These are phyloP conservation scores for Grosmannia clavigera DNA, from an alignment of 2,329 filamentous ascomycete genomes.

Conservation along the genomic window DNA sequence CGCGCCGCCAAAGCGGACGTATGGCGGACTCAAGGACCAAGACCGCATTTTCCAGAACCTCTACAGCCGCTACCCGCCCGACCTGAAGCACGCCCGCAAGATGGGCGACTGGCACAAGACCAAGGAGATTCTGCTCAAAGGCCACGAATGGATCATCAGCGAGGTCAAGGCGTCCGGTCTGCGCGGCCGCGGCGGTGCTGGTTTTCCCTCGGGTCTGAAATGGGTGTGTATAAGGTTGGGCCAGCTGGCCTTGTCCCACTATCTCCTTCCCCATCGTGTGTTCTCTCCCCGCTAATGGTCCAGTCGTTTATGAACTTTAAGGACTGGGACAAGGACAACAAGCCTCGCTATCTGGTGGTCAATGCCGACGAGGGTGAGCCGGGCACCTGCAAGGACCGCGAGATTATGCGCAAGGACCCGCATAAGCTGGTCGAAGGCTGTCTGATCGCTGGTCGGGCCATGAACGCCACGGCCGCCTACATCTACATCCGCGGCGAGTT, in stretches of 20 bases:
- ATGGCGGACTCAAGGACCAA: slow-evolving; percentile 87
- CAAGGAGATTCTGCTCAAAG: slow-evolving; percentile 95
- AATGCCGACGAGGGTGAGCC: slow-evolving; percentile 98
- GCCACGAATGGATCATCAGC: slow-evolving; percentile 96
- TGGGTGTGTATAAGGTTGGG: slow-evolving; percentile 49
- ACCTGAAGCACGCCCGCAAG: slow-evolving; percentile 89
- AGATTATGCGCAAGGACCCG: slow-evolving; percentile 99
- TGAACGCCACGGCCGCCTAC: slow-evolving; percentile 98
- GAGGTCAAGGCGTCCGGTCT: slow-evolving; percentile 96
- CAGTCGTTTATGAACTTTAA: slow-evolving; percentile 99
- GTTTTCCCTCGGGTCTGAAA: slow-evolving; percentile 97
- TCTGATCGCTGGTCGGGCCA: slow-evolving; percentile 86
- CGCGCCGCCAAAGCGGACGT: slow-evolving; percentile 47
- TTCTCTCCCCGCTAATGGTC: not conserved
- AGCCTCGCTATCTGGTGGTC: slow-evolving; percentile 92
- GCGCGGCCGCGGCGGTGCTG: slow-evolving; percentile 89
- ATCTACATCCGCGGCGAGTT: slow-evolving; percentile 99
- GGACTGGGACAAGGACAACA: slow-evolving; percentile 95
- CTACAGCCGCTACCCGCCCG: slow-evolving; percentile 82
- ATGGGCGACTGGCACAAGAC: slow-evolving; percentile 99
- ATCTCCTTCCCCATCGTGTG: not conserved
- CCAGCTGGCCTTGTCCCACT: not conserved
- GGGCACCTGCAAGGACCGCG: slow-evolving; percentile 97
- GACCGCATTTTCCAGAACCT: slow-evolving; percentile 99
- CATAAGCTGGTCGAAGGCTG: slow-evolving; percentile 98